These are phyloP conservation scores for Peziza echinospora DNA, from an alignment of 495 filamentous ascomycete species.

Conservation along the genomic window DNA sequence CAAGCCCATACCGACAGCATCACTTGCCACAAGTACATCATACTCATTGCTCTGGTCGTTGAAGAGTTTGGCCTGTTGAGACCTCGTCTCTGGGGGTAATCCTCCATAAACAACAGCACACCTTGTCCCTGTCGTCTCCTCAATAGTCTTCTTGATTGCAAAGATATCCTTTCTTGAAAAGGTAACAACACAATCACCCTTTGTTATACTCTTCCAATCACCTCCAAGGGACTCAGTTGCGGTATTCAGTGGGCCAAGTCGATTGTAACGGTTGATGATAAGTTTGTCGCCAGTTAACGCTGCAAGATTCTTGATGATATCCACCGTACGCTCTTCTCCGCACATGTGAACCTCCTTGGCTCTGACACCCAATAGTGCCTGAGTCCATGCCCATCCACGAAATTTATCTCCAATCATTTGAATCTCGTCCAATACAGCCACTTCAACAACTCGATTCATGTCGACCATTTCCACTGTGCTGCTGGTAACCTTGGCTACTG, in stretches of 20 bases:
- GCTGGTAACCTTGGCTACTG: constrained; percentile 37
- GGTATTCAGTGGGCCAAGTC: constrained; percentile 54
- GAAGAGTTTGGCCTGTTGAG: constrained; percentile 74
- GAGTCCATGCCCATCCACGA: constrained; percentile 94
- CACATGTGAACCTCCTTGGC: constrained; percentile 84
- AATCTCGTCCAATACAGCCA: constrained; percentile 93
- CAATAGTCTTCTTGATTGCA: constrained; percentile 54
- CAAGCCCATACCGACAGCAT: constrained; percentile 94
- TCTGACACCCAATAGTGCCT: constrained; percentile 66
- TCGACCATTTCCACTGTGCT: constrained; percentile 97
- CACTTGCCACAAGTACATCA: constrained; percentile 79
- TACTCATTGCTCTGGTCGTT: constrained; percentile 90
- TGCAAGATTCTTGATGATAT: constrained; percentile 60
- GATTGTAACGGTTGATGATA: constrained; percentile 56
- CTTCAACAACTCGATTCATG: constrained; percentile 46
- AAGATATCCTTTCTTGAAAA: constrained; percentile 74
- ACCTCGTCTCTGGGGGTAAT: constrained; percentile 78
- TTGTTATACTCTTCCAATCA: constrained; percentile 42
- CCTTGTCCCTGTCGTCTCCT: constrained; percentile 46
- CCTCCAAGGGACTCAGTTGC: constrained; percentile 39
- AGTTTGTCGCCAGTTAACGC: constrained; percentile 63
- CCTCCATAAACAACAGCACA: constrained; percentile 87
- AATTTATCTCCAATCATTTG: constrained; percentile 74
- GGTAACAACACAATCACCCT: constrained; percentile 74
- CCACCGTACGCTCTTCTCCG: constrained; percentile 65